Evolutionary conservation across 345 rosid genomes (phyloP).

Genomic region (Gossypium arboreum): DNA sequence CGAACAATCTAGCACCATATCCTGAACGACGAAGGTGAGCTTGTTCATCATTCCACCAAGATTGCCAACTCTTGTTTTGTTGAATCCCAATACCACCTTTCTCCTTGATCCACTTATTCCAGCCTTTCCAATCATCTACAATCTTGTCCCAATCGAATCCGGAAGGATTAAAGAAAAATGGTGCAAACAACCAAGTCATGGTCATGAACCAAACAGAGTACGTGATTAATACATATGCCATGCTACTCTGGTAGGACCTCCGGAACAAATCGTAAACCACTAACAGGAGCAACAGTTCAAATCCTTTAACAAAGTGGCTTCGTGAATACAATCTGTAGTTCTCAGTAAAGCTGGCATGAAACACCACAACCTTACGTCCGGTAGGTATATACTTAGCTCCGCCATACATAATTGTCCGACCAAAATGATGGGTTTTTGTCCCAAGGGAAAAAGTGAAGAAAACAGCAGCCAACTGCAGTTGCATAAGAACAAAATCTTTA

Average conservation of each 20-base stretch:
- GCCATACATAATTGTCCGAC: constrained; percentile 84
- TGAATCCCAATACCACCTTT: constrained; percentile 96
- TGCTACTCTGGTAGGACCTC: constrained; percentile 75
- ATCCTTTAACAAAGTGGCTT: constrained; percentile 93
- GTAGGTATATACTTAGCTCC: constrained; percentile 95
- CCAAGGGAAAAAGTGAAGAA: constrained; percentile 98
- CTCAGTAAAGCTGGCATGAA: constrained; percentile 87
- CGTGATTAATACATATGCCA: constrained; percentile 79
- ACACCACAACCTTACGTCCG: constrained; percentile 92
- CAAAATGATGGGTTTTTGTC: constrained; percentile 82
- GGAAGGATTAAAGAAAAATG: constrained; percentile 89
- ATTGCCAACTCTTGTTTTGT: constrained; percentile 95
- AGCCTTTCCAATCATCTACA: constrained; percentile 94
- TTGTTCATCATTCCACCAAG: constrained; percentile 97
- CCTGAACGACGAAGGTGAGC: constrained; percentile 75
- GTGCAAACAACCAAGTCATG: constrained; percentile 89
- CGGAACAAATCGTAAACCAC: constrained; percentile 80
- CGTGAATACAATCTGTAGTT: constrained; percentile 87
- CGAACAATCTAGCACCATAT: constrained; percentile 62
- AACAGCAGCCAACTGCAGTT: constrained; percentile 87
- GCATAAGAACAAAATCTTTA: constrained; percentile 95
- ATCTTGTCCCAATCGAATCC: constrained; percentile 88
- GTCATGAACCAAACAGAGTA: constrained; percentile 97
- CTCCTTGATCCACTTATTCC: constrained; percentile 96
- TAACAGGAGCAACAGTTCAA: constrained; percentile 72